phyloP scores from a whole-genome alignment of 1,284 basidiomycete species.

The Tilletia walkeri region DNA sequence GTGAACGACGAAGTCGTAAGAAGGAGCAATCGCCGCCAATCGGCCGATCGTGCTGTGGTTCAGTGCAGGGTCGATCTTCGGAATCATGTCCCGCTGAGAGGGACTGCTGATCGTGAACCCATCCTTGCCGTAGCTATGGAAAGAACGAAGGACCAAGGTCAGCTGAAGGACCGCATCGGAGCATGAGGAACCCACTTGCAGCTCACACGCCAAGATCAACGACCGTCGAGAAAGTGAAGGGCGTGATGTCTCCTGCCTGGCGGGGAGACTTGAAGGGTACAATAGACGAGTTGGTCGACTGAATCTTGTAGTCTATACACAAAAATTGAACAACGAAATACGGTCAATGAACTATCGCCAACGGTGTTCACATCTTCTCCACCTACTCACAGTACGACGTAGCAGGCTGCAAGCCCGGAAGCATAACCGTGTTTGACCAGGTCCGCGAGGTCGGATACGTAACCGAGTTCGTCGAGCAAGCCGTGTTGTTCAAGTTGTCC shows the following conservation, averaged over 20 bases:
- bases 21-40: conserved; percentile 11
- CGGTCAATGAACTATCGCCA: too few species aligned
- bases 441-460: conserved; percentile 43
- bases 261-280: conserved; percentile 15
- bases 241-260: conserved; percentile 22
- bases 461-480: conserved; percentile 29
- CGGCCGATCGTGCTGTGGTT: conserved; percentile 25
- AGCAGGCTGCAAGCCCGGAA: conserved; percentile 27
- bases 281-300: conserved; percentile 15
- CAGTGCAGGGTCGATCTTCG: conserved; percentile 19
- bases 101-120: conserved; percentile 18
- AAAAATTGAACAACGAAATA: not conserved
- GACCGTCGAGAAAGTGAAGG: conserved; percentile 20
- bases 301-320: conserved; percentile 15
- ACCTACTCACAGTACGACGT: conserved; percentile 33
- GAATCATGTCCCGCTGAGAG: conserved; percentile 20
- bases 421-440: conserved; percentile 35
- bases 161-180: too few species aligned
- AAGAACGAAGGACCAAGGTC: not conserved
- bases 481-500: conserved; percentile 17
- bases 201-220: conserved; percentile 22
- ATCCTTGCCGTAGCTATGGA: conserved; percentile 17
- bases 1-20: conserved; percentile 24
- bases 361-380: too few species aligned
- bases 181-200: not conserved